Percentiles rank a stretch among this genome's conserved stretches.
phyloP scores from a whole-genome alignment of 495 filamentous ascomycete species.

The Penicillium daleae region DNA sequence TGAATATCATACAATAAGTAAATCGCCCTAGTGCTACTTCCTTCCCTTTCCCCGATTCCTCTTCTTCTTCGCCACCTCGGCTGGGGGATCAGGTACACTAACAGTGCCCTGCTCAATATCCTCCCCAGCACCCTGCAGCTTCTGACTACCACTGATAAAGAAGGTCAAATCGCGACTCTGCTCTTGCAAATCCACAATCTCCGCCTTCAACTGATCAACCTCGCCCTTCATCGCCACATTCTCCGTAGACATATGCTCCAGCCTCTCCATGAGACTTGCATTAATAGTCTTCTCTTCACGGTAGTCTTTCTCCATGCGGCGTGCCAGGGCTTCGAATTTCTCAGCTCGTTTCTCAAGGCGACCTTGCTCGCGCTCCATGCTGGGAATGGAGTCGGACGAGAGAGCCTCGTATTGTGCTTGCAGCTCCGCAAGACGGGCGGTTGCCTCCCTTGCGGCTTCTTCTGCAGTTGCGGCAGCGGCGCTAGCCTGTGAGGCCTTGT shows the following conservation, averaged over 20 bases:
- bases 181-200: conserved; percentile 71
- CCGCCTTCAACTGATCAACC: conserved; percentile 50
- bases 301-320: conserved; percentile 74
- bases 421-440: conserved; percentile 56
- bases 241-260: conserved; percentile 66
- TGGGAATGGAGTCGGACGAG: conserved; percentile 59
- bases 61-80: conserved; percentile 54
- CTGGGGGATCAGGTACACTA: conserved; percentile 54
- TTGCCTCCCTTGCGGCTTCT: conserved; percentile 53
- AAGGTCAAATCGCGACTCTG: conserved; percentile 89
- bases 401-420: conserved; percentile 59
- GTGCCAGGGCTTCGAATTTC: conserved; percentile 74
- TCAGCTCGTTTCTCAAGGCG: conserved; percentile 68
- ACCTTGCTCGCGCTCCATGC: conserved; percentile 69
- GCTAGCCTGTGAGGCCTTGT: conserved; percentile 81
- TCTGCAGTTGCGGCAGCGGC: conserved; percentile 66
- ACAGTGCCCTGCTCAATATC: conserved; percentile 62
- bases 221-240: conserved; percentile 53
- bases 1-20: neutral
- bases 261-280: conserved; percentile 73
- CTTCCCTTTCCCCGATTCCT: conserved; percentile 54
- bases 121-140: conserved; percentile 70
- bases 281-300: conserved; percentile 88
- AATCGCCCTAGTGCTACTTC: conserved; percentile 15
- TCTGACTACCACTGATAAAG: conserved; percentile 83